Base-by-base conservation (phyloP, 768 basidiomycete genomes). In the Neoboletus magnificus region DNA sequence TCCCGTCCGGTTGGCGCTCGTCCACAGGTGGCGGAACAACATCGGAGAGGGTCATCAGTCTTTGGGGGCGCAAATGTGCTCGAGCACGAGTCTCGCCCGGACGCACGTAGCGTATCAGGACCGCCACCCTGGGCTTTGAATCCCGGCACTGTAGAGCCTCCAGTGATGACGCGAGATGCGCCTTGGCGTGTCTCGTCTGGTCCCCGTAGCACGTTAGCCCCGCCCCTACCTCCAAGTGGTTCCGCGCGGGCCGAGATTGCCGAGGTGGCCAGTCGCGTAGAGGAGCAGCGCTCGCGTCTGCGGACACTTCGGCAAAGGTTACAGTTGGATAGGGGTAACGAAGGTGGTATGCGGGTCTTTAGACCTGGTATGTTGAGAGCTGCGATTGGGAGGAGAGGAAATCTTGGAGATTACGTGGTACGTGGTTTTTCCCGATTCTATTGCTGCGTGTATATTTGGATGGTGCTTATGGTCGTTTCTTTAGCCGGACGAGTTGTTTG, bases 401-500 rank as follows among this genome's bases (percentile, higher is more conserved):
- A 67, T 33, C 25, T 68, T 2, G 78, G 79, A 3, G 80, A 80
- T 62, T 81, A 76, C 22, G 67, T 90, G 70, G 86, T 87, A 57
- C 32, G 82, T 74, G 33, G n/a, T 30, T 4, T 1, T 13, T 35
- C 20, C 41, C 5, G 39, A 15, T 52, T 32, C 5, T 22, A 1
- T 42, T 54, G 23, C 3, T 32, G 15, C 3, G 9, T 39, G 39
- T 48, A 27, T 50, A 35, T 55, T 52, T 54, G 54, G 33, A 33
- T 41, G 30, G 50, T 54, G n/a, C 57, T 65, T 27, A 46, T 37
- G 43, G 39, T 27, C 11, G 43, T 49, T 29, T 57, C 6, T 20
- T 44, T 61, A 88, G 87, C 82, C 83, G 50, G 89, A 91, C 56
- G 87, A 91, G 63, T 79, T 89, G 58, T 86, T 89, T 65, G 87